Evolutionary conservation across 148 eudicot species (phyloP).

Genomic region (Nepenthes gracilis): DNA sequence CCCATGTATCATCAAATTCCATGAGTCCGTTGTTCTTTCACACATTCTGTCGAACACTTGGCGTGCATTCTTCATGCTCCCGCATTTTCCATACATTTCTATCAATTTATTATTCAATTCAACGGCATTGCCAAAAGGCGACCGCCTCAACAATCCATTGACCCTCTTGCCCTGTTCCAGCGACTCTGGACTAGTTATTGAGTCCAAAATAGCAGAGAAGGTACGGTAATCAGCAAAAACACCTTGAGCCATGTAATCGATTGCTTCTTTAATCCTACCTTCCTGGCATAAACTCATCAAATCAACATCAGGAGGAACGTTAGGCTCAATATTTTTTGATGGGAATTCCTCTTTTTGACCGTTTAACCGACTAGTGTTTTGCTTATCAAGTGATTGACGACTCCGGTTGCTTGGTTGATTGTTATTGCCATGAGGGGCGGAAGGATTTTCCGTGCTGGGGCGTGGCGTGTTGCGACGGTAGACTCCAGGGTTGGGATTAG

Average conservation of each 20-base stretch:
- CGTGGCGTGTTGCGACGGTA: not conserved
- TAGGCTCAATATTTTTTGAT: not conserved
- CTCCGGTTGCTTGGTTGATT: slow-evolving; percentile 3
- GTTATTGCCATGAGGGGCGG: slow-evolving; percentile 2
- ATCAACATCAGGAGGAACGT: slow-evolving; percentile 6
- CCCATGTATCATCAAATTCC: slow-evolving; percentile 35
- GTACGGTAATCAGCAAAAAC: slow-evolving; percentile 10
- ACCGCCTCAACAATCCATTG: slow-evolving; percentile 15
- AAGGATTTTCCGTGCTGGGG: slow-evolving; percentile 2
- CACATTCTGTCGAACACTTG: slow-evolving; percentile 32
- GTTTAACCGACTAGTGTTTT: not conserved
- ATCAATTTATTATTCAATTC: slow-evolving; percentile 23
- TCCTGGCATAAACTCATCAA: slow-evolving; percentile 21
- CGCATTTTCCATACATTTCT: slow-evolving; percentile 20
- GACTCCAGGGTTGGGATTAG: slow-evolving; percentile 5
- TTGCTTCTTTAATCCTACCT: slow-evolving; percentile 23
- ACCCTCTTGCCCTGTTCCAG: slow-evolving; percentile 24
- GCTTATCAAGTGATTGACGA: not conserved
- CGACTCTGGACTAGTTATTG: slow-evolving; percentile 10
- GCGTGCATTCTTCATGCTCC: slow-evolving; percentile 26
- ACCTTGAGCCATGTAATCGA: slow-evolving; percentile 22
- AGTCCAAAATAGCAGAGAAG: slow-evolving; percentile 15
- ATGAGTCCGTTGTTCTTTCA: slow-evolving; percentile 13
- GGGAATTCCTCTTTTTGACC: not conserved
- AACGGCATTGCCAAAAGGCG: slow-evolving; percentile 12